Evolutionary conservation across 2,329 filamentous ascomycete genomes (phyloP), one percentile per base, ranked within the genome.

Genomic region (Cytospora piceae): DNA sequence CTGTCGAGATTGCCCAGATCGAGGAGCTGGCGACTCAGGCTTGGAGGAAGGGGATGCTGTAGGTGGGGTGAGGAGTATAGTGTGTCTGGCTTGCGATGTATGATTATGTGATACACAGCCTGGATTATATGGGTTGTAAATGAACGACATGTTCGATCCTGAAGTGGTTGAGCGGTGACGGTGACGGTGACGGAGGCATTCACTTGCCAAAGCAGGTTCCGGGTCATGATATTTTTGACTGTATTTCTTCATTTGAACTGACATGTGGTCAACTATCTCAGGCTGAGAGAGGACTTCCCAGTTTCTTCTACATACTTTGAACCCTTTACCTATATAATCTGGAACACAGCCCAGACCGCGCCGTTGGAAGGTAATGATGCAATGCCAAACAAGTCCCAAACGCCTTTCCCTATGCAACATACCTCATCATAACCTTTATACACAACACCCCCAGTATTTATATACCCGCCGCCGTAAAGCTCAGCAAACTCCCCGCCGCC

Each of bases 31-130:
- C 92, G 14, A 89, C 85, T 67, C 91, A 89, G 75, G 90, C 88
- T 4, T 98, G 95, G 95, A 90, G 95, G 75, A 93, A 90, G 77
- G 88, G 85, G 22, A 98, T 99, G 95, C 77, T 96, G 71, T 97
- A 78, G 83, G 49, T 46, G 78, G 83, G 49, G 32, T 8, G 22
- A 7, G 29, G 49, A 6, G 22, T 11, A 8, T 20, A 0, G 22
- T 37, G n/a, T 3, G 6, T 15, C 12, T 22, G 31, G 27, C 3
- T 34, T 64, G 22, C 31, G 34, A 22, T 63, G 61, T 63, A 63
- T 29, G 55, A 63, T 29, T 63, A 63, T 31, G n/a, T 57, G 49
- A 15, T 22, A 24, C n/a, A 32, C n/a, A 14, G 32, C 12, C 29
- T 31, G 24, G n/a, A 55, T 20, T 20, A 34, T 14, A 55, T 55